Evolutionary conservation across 148 eudicot species (phyloP).

Genomic region (Cornus controversa): DNA sequence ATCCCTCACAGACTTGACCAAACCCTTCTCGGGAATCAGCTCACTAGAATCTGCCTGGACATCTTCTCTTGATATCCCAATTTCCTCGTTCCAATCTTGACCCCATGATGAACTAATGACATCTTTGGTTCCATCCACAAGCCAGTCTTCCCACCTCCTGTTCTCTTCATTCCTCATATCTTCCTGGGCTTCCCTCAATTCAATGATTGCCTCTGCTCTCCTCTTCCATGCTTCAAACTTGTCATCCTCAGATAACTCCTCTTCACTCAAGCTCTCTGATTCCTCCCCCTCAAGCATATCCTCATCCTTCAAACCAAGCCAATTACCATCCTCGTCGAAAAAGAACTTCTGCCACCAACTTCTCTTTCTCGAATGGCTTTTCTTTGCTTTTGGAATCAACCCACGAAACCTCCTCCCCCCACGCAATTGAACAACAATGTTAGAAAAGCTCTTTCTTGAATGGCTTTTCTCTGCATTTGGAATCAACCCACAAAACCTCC

Average conservation of each 20-base stretch:
- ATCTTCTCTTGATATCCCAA: constrained; percentile 38
- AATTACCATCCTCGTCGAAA: constrained; percentile 78
- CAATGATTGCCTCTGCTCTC: constrained; percentile 89
- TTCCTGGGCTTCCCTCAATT: constrained; percentile 87
- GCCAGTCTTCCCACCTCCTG: constrained; percentile 97
- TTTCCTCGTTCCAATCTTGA: constrained; percentile 33
- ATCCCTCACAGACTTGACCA: constrained; percentile 64
- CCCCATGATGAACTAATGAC: constrained; percentile 33
- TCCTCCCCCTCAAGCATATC: constrained; percentile 54
- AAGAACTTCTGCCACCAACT: constrained; percentile 91
- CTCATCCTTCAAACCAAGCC: constrained; percentile 83
- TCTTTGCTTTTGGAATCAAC: constrained; percentile 56
- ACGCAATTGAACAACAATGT: constrained; percentile 22
- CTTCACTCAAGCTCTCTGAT: constrained; percentile 22
- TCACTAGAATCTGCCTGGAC: constrained; percentile 49
- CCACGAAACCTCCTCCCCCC: constrained; percentile 34
- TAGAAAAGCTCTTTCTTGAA: constrained; percentile 35
- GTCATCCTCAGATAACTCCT: constrained; percentile 52
- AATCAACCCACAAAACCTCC: constrained; percentile 36
- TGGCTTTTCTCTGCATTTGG: constrained; percentile 52
- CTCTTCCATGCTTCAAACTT: constrained; percentile 95
- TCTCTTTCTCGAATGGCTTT: constrained; percentile 41
- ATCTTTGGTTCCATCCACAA: constrained; percentile 45
- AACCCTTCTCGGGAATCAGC: constrained; percentile 63
- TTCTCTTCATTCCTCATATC: constrained; percentile 76